phyloP scores from a whole-genome alignment of 331 rosid genomes.

The Acacia pycnantha region DNA sequence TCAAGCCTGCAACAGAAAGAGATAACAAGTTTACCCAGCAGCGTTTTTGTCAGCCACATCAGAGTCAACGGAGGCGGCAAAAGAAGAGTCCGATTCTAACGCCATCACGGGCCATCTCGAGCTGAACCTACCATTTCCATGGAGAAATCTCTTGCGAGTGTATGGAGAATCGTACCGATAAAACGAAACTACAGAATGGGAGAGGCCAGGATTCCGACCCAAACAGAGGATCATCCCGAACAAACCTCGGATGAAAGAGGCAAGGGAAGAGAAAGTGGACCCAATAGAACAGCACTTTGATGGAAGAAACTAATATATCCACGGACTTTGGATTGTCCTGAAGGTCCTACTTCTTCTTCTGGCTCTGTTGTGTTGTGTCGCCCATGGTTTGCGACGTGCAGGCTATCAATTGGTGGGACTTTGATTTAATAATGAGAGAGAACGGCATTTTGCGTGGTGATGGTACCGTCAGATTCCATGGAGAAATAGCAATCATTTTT shows the following conservation, averaged over 20 bases:
- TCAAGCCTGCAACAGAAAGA: neutral
- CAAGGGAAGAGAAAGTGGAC: neutral
- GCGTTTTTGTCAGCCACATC: slow-evolving; percentile 55
- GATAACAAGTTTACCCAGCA: slow-evolving; percentile 48
- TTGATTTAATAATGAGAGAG: neutral
- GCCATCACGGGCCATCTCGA: slow-evolving; percentile 58
- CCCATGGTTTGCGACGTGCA: slow-evolving; percentile 24
- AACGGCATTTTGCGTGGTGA: slow-evolving; percentile 35
- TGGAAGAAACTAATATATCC: neutral
- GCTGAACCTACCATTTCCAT: slow-evolving; percentile 20
- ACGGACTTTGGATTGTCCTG: neutral
- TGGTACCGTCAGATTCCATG: slow-evolving; percentile 24
- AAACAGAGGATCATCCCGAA: slow-evolving; percentile 43
- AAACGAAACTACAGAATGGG: slow-evolving; percentile 33
- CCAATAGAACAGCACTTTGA: neutral
- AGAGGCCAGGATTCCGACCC: slow-evolving; percentile 45
- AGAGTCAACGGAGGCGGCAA: slow-evolving; percentile 60
- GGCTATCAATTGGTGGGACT: neutral
- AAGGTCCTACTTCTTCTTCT: neutral
- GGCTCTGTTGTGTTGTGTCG: neutral
- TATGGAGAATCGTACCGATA: slow-evolving; percentile 15
- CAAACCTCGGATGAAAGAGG: slow-evolving; percentile 14
- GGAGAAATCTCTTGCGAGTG: slow-evolving; percentile 30
- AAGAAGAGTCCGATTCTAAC: slow-evolving; percentile 66
- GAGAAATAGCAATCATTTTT: neutral